Base-by-base conservation (phyloP, 2,329 filamentous ascomycete species). In the Ambrosiella cleistominuta region DNA sequence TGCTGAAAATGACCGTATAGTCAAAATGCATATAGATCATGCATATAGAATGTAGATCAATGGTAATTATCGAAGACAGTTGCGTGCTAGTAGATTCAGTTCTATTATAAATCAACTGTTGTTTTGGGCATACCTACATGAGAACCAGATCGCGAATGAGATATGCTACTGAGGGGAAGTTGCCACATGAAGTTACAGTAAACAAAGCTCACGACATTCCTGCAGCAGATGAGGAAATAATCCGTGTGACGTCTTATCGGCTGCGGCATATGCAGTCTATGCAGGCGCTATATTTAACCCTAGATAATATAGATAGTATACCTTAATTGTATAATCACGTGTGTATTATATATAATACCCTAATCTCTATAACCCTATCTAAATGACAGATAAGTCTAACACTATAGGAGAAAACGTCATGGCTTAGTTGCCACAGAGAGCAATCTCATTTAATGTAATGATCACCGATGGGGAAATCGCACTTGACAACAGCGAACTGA, bases 191-290 rank as follows among this genome's bases (percentile, higher is more conserved):
- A 15, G 44, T 44, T 9, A 27, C 52, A 35, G 27, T 15, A 27
- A 35, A 54, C 15, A 17, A n/a, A 40, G 13, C 6, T 57, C 39
- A 47, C 56, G 56, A 58, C 57, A 58, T 58, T 8, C 19, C 17
- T 27, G 44, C 15, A 7, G 5, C 7, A 15, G 42, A 58, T 58
- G 57, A 58, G 57, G 49, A 55, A 58, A 37, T 39, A 55, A 37
- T 11, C 27, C 3, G 50, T 47, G 55, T 40, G 52, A 50, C 12
- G 35, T 54, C 57, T 54, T 58, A 58, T 58, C 57, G 37, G 36
- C 13, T 13, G 8, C 9, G 36, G 12, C 12, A 45, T 17, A n/a
- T 37, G 15, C 9, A 12, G 6, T 42, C 11, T 17, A 47, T 15
- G 44, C 44, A 2, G 44, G 44, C 7, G 44, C 19, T 47, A 7